Evolutionary conservation across 2,329 filamentous ascomycete genomes (phyloP), one percentile per base, ranked within the genome.

Genomic region (Leptographium galeiforme): DNA sequence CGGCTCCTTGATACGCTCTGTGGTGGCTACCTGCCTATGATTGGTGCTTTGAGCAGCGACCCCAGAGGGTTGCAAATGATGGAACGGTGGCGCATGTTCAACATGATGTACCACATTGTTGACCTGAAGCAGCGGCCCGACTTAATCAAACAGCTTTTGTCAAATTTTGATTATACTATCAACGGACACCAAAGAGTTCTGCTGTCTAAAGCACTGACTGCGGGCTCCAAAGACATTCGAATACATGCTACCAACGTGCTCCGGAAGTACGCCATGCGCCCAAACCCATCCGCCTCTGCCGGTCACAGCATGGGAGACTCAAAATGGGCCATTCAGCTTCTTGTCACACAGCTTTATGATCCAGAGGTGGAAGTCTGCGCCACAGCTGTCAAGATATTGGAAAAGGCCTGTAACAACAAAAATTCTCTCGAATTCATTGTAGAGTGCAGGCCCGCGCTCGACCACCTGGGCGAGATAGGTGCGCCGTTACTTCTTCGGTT

Each of bases 41-140:
- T 98, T 2, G 94, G 93, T 8, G 83, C 88, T 12, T 70, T 98
- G 55, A 97, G 86, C 61, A 84, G 84, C 52, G 89, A 95, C 62
- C 72, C 78, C 0, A 87, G 85, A 61, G 93, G 93, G 0, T 75
- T 97, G 30, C 82, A 85, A 57, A 91, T 98, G 70, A 79, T 98
- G 63, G 91, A 97, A 66, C 77, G 89, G 61, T 97, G 93, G 91
- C 88, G 89, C 61, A 94, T 98, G 77, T 90, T 96, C 70, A 97
- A 97, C 68, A 98, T 98, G 89, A 94, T 97, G 76, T 98, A 98
- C 65, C 93, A 97, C 67, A 95, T 98, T 57, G 79, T 96, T 55
- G 91, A 97, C 63, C 75, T 95, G 46, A 89, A 87, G 61, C 86
- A 93, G 66, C 85, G 93, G 2, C 89, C 91, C 47, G 93, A 98